phyloP scores from a whole-genome alignment of 148 eudicot species.

The Camellia lanceoleosa region DNA sequence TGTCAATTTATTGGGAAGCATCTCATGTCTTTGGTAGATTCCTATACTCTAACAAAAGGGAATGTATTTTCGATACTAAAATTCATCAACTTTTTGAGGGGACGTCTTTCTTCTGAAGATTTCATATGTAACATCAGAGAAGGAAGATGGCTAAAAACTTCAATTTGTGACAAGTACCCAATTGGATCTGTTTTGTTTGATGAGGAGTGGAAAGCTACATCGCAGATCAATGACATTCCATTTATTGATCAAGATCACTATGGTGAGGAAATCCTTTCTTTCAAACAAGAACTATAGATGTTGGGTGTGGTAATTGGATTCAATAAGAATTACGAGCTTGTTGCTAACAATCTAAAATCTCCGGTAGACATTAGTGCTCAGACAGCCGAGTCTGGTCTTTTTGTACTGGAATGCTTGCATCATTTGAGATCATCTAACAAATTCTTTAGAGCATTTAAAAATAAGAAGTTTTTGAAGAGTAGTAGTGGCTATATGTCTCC shows the following conservation, averaged over 20 bases:
- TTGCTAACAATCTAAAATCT: conserved; percentile 39
- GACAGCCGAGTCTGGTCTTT: conserved; percentile 27
- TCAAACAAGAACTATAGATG: conserved; percentile 43
- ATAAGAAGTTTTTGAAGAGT: conserved; percentile 42
- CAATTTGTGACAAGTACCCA: conserved; percentile 42
- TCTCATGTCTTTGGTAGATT: conserved; percentile 42
- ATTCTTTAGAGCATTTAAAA: conserved; percentile 31
- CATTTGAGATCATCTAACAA: conserved; percentile 19
- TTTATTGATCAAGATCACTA: conserved; percentile 47
- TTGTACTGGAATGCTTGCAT: conserved; percentile 40
- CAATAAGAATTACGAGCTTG: conserved; percentile 31
- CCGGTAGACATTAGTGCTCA: conserved; percentile 16
- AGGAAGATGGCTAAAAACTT: conserved; percentile 53
- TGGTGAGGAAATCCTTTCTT: conserved; percentile 29
- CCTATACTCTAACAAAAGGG: conserved; percentile 31
- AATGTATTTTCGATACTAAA: conserved; percentile 48
- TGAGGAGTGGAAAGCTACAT: conserved; percentile 44
- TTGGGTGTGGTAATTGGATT: conserved; percentile 50
- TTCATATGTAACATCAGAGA: conserved; percentile 35
- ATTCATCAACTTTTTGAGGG: conserved; percentile 44
- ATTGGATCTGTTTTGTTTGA: conserved; percentile 44
- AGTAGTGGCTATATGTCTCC: conserved; percentile 43
- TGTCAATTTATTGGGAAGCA: conserved; percentile 47
- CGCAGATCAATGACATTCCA: conserved; percentile 43
- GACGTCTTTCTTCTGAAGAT: conserved; percentile 33